Evolutionary conservation across 2,329 filamentous ascomycete genomes (phyloP), one percentile per base, ranked within the genome.

Genomic region (Aspergillus arachidicola): DNA sequence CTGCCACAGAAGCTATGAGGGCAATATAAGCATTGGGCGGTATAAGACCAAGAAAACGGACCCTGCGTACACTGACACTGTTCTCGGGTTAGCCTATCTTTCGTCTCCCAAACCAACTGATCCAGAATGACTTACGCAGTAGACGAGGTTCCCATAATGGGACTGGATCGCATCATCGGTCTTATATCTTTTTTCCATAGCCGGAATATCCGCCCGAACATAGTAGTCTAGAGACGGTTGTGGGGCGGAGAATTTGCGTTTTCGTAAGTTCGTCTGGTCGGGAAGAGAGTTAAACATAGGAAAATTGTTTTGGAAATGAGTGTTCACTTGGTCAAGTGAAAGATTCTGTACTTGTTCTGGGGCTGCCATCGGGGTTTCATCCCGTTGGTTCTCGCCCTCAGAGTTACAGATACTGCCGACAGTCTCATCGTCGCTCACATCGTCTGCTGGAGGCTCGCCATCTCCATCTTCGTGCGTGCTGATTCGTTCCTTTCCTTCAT

Each of bases 381-480:
- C 64, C 2, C 55, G 61, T 26, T 55, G n/a, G 28, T 12, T 46
- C 23, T 66, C 65, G 10, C 45, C 46, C 14, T 69, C 61, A 12
- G 58, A 62, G 28, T 41, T 38, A 41, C 38, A 57, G 51, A 57
- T 61, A 38, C 60, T 64, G 34, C 62, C 62, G 14, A 38, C 59
- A n/a, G 60, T 66, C 21, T 61, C 59, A 21, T 66, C 64, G 34
- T 68, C 66, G 45, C 59, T 64, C 36, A 64, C 41, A 28, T 66
- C 58, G 14, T 60, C 65, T 50, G 45, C 36, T 34, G 28, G 38
- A 16, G 50, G 57, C 34, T 65, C 62, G 43, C 56, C 57, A 26
- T 62, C 50, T 0, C 54, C 58, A 34, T 46, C 51, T 28, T 30
- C 43, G 23, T 54, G 26, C 38, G 28, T 48, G 32, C 55, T 30